Conservation (phyloP, 306 rosid genomes). For the Castanea sativa region DNA sequence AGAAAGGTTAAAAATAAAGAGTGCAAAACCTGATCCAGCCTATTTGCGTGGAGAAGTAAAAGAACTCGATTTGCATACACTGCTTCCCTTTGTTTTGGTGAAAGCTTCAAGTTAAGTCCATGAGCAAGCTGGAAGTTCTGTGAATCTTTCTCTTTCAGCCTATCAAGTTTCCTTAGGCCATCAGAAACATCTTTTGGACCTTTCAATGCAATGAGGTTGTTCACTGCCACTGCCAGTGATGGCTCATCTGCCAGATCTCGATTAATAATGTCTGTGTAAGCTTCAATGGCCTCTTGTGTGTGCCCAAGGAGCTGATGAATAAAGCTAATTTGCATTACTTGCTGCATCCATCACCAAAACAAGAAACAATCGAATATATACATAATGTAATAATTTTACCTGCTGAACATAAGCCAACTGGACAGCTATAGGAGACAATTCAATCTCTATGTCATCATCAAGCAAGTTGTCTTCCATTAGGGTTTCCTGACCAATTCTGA, state of each 20-base stretch:
- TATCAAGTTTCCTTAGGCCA: conserved; percentile 87
- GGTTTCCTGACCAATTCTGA: conserved; percentile 87
- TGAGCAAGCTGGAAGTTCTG: conserved; percentile 65
- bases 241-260: conserved; percentile 80
- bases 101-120: conserved; percentile 77
- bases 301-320: conserved; percentile 80
- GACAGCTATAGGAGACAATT: conserved; percentile 89
- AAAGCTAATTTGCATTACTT: conserved; percentile 30
- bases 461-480: conserved; percentile 69
- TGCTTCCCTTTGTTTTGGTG: conserved; percentile 65
- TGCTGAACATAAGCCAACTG: conserved; percentile 94
- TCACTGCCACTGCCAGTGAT: conserved; percentile 88
- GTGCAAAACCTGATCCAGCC: conserved; percentile 74
- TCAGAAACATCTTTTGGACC: conserved; percentile 95
- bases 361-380: conserved; percentile 3
- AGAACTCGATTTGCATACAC: conserved; percentile 82
- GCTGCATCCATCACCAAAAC: conserved; percentile 3
- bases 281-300: conserved; percentile 67
- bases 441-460: conserved; percentile 82
- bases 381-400: conserved; percentile 38
- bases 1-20: neutral
- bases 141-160: conserved; percentile 73
- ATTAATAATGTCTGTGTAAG: conserved; percentile 61
- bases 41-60: conserved; percentile 89
- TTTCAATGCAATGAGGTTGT: conserved; percentile 73